Percentiles rank a stretch among this genome's conserved stretches.
Conservation (phyloP, 208 protist genomes). For the Leptomonas pyrrhocoris region DNA sequence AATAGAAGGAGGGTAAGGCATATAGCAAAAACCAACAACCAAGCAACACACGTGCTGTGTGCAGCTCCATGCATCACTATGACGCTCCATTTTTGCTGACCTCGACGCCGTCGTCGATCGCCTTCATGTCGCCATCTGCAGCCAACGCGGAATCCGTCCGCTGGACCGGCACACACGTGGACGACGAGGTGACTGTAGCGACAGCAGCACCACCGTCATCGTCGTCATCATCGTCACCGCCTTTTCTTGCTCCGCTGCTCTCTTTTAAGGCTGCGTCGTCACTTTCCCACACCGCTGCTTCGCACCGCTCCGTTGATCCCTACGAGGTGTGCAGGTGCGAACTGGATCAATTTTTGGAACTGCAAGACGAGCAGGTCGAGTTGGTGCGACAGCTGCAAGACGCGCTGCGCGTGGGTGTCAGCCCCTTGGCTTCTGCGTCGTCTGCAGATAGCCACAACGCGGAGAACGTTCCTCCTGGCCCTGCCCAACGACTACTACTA, state of each 20-base stretch:
- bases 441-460: background rate
- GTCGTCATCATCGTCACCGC: background rate
- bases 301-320: conserved; percentile 15
- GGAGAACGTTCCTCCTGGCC: conserved; percentile 11
- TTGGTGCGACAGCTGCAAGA: conserved; percentile 11
- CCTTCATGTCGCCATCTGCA: background rate
- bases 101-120: background rate
- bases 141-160: background rate
- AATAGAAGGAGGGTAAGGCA: too few relatives aligned
- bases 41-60: too few relatives aligned
- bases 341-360: conserved; percentile 19
- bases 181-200: background rate
- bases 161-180: too few relatives aligned
- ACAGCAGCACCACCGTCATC: background rate
- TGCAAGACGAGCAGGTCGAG: conserved; percentile 22
- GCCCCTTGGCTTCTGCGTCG: too few relatives aligned
- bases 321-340: conserved; percentile 16
- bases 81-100: background rate
- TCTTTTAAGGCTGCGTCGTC: background rate
- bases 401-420: background rate
- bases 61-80: background rate
- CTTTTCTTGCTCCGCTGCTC: too few relatives aligned
- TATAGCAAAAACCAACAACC: too few relatives aligned
- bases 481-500: too few relatives aligned
- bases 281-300: background rate